phyloP scores from a whole-genome alignment of 2,329 filamentous ascomycete genomes.

The Trichoderma sp. region DNA sequence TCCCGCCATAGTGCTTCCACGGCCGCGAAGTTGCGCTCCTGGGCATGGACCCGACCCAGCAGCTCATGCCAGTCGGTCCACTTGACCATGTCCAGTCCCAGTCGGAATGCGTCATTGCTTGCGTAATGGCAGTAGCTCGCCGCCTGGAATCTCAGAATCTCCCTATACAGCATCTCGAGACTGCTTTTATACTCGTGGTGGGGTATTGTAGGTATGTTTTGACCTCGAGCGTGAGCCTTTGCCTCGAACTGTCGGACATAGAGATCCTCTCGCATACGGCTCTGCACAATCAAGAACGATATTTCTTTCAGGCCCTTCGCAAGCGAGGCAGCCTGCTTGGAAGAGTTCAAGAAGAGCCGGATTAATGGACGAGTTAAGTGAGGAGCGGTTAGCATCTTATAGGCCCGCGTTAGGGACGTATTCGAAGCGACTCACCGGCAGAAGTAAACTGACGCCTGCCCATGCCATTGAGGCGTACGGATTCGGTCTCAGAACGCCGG shows the following conservation, averaged over 20 bases:
- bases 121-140: neutral
- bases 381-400: no score
- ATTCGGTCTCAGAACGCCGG: neutral
- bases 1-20: neutral
- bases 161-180: neutral
- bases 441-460: neutral
- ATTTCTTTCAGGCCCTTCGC: neutral
- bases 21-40: neutral
- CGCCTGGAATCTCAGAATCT: neutral
- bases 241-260: neutral
- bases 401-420: no score
- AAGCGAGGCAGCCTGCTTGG: neutral
- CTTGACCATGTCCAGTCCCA: neutral
- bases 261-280: neutral
- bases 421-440: neutral
- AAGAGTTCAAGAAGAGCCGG: neutral
- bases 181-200: neutral
- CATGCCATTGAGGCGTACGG: conserved; percentile 5
- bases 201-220: neutral
- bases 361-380: accelerated
- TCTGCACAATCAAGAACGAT: neutral
- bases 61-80: neutral
- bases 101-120: neutral
- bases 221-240: neutral
- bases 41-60: neutral